A percentile compares a stretch with the other conserved stretches of the same genome.
phyloP scores from a whole-genome alignment of 169 alveolate genomes.

The Cryptosporidium canis region DNA sequence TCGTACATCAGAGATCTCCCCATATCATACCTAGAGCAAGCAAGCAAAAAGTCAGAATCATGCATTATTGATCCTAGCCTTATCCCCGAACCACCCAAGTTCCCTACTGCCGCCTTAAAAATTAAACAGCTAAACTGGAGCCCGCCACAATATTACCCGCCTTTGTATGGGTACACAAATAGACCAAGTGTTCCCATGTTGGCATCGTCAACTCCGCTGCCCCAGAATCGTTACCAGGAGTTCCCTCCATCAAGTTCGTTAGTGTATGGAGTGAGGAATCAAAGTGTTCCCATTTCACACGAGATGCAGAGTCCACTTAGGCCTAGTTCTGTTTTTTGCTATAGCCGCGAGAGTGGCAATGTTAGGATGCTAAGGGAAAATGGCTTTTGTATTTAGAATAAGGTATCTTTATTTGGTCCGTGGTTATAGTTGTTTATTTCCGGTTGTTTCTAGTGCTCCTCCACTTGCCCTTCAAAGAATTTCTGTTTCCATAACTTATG shows the following conservation, averaged over 20 bases:
- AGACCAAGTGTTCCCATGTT: neutral
- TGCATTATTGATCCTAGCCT: slow-evolving; percentile 19
- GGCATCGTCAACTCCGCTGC: neutral
- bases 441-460: neutral
- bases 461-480: neutral
- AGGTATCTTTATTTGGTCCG: neutral
- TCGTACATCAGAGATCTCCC: slow-evolving; percentile 64
- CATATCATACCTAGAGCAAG: slow-evolving; percentile 24
- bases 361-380: neutral
- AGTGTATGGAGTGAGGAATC: neutral
- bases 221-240: neutral
- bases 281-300: neutral
- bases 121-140: neutral
- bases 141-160: slow-evolving; percentile 67
- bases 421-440: neutral
- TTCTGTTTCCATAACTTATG: neutral
- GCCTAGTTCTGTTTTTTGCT: neutral
- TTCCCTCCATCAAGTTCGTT: neutral
- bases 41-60: slow-evolving; percentile 13
- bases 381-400: neutral
- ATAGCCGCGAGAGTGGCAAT: neutral
- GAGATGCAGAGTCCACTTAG: neutral
- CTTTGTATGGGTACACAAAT: neutral
- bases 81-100: slow-evolving; percentile 66
- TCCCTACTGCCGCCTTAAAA: slow-evolving; percentile 25